These are phyloP conservation scores for Carpinus fangiana DNA, from an alignment of 306 rosid species.

Conservation along the genomic window DNA sequence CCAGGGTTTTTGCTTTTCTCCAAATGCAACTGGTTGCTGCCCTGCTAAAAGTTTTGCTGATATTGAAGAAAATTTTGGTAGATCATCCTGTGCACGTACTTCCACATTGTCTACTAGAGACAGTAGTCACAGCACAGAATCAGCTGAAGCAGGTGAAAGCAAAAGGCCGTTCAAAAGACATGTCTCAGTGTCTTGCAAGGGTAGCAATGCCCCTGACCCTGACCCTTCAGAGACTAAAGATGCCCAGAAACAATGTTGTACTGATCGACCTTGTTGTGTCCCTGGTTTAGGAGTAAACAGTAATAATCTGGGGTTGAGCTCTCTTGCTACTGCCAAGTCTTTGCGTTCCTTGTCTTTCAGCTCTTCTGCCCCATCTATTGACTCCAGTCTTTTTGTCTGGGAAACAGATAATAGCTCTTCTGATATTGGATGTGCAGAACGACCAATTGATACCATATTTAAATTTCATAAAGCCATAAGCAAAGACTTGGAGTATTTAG, in stretches of 20 bases:
- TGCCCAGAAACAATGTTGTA: conserved; percentile 56
- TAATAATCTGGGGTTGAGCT: conserved; percentile 79
- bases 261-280: conserved; percentile 73
- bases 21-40: conserved; percentile 74
- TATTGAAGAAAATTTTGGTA: conserved; percentile 63
- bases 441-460: conserved; percentile 97
- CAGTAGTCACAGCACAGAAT: conserved; percentile 47
- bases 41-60: conserved; percentile 68
- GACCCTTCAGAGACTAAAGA: conserved; percentile 41
- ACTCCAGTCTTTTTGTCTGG: conserved; percentile 93
- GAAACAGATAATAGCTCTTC: conserved; percentile 71
- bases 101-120: conserved; percentile 58
- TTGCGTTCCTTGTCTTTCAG: conserved; percentile 79
- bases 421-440: conserved; percentile 71
- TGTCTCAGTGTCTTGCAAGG: conserved; percentile 40
- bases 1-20: conserved; percentile 78
- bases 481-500: conserved; percentile 97
- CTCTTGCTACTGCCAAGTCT: conserved; percentile 77
- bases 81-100: conserved; percentile 51
- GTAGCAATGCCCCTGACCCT: conserved; percentile 39
- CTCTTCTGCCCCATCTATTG: conserved; percentile 87
- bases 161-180: conserved; percentile 63
- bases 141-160: conserved; percentile 49
- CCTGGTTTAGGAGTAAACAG: conserved; percentile 93
- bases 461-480: conserved; percentile 97